phyloP scores from a whole-genome alignment of 139 green algal species.

The Chlorella sp. region DNA sequence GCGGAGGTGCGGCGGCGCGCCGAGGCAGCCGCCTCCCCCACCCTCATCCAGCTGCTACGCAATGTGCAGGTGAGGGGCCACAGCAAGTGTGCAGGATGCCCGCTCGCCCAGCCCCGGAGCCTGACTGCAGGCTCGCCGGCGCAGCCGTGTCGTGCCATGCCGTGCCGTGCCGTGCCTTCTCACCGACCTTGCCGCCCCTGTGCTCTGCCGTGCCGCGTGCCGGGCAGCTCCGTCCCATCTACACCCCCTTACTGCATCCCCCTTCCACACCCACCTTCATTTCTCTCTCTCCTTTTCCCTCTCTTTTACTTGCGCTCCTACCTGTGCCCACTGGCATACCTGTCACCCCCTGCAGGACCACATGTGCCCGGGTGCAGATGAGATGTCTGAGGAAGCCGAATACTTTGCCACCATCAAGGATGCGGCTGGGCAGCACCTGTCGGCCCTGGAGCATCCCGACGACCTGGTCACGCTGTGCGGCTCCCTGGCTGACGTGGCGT shows the following conservation, averaged over 20 bases:
- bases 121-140: too few species aligned
- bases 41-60: conserved; percentile 23
- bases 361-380: neutral
- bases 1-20: neutral
- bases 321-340: neutral
- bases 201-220: too few species aligned
- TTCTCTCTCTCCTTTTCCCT: neutral
- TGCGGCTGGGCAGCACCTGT: neutral
- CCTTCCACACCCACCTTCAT: neutral
- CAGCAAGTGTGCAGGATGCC: neutral
- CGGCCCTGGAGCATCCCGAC: neutral
- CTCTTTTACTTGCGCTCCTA: neutral
- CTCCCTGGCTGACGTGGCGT: neutral
- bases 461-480: conserved; percentile 13
- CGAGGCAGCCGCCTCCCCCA: neutral
- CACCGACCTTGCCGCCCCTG: too few species aligned
- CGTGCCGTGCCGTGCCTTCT: too few species aligned
- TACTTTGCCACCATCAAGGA: conserved; percentile 5
- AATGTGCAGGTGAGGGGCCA: neutral
- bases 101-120: too few species aligned
- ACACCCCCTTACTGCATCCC: too few species aligned
- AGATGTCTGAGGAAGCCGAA: neutral
- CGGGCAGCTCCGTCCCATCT: too few species aligned
- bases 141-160: neutral
- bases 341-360: conserved; percentile 1